Percentiles rank a stretch among this genome's conserved stretches.
phyloP scores from a whole-genome alignment of 2,329 filamentous ascomycete genomes.

The Epichloe typhina region DNA sequence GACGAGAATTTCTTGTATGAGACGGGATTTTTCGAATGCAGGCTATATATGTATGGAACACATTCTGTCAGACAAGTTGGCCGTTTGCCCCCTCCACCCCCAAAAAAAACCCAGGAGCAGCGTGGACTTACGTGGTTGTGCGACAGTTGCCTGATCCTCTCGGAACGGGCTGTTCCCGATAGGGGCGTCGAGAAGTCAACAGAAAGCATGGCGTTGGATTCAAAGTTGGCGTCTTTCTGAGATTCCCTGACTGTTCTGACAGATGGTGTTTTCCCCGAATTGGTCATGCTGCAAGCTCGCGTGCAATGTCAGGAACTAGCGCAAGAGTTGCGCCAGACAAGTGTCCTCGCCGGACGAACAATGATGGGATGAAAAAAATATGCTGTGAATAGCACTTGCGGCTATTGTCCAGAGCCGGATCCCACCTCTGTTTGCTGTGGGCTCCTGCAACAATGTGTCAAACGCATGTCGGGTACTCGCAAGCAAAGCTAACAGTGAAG shows the following conservation, averaged over 20 bases:
- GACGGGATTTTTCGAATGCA: slow-evolving; percentile 21
- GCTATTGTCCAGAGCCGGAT: not conserved
- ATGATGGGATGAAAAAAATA: not conserved
- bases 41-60: slow-evolving; percentile 8
- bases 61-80: not conserved
- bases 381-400: not conserved
- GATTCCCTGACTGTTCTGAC: not conserved
- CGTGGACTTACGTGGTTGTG: slow-evolving; percentile 23
- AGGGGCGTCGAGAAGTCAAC: slow-evolving; percentile 28
- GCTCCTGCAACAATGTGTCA: not conserved
- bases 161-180: slow-evolving; percentile 20
- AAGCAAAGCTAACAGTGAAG: not conserved
- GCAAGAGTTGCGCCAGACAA: not conserved
- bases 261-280: not conserved
- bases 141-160: slow-evolving; percentile 25
- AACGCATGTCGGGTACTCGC: not conserved
- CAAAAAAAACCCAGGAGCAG: not conserved
- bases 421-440: not conserved
- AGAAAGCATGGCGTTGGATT: slow-evolving; percentile 18
- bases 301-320: not conserved
- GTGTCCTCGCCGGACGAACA: too few species aligned
- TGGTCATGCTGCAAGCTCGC: not conserved
- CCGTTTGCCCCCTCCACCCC: not conserved
- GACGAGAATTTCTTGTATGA: slow-evolving; percentile 22
- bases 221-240: not conserved